Conservation (phyloP, 805 yeast genomes). For the Zygosaccharomyces rouxii region DNA sequence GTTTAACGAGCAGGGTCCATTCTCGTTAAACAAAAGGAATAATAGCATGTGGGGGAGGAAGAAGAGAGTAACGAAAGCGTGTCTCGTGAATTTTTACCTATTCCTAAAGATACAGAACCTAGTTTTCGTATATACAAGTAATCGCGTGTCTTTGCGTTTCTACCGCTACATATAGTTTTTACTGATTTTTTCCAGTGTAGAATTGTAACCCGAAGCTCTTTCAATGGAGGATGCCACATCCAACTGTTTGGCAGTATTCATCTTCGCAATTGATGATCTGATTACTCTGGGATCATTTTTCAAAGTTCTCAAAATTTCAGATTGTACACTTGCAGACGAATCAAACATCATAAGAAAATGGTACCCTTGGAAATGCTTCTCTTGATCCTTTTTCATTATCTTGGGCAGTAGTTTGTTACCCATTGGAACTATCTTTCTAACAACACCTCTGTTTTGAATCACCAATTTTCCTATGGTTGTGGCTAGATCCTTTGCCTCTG, state of each 20-base stretch:
- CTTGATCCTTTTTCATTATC: constrained; percentile 78
- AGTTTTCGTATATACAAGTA: constrained; percentile 2
- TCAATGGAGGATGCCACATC: constrained; percentile 57
- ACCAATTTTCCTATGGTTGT: constrained; percentile 77
- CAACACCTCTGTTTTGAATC: constrained; percentile 88
- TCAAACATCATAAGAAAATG: constrained; percentile 86
- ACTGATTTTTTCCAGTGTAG: constrained; percentile 24
- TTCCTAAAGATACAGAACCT: no score
- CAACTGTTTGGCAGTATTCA: constrained; percentile 47
- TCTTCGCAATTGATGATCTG: constrained; percentile 68
- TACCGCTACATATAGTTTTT: constrained; percentile 10
- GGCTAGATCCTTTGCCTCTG: constrained; percentile 60
- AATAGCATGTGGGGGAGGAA: no score
- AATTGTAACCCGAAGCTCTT: constrained; percentile 35
- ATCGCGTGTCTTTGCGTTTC: not conserved
- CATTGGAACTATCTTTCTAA: constrained; percentile 72
- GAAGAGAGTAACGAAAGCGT: no score
- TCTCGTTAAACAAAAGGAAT: no score
- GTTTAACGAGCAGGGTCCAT: no score
- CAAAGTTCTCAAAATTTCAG: constrained; percentile 74
- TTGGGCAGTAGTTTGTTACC: constrained; percentile 79
- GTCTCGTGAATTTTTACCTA: no score
- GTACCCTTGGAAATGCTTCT: constrained; percentile 84
- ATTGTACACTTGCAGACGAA: constrained; percentile 78
- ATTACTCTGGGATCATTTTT: constrained; percentile 88